Percentiles rank a stretch among this genome's conserved stretches.
Conservation (phyloP, 2,329 filamentous ascomycete species). For the Botrytis fabae region DNA sequence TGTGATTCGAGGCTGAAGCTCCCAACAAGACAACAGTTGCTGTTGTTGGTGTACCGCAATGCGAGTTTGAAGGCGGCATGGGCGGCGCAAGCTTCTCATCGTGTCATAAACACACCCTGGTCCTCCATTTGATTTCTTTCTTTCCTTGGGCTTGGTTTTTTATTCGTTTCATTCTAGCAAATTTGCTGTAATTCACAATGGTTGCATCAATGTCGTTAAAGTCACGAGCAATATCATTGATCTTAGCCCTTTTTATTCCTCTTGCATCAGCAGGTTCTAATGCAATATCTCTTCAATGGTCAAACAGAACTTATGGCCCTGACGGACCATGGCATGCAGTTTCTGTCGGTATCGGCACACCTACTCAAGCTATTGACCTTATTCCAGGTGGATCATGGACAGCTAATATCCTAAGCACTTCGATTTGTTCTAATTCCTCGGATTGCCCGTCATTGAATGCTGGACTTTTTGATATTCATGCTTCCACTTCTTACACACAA, state of each 20-base stretch:
- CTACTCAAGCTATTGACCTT: conserved; percentile 25
- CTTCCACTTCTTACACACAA: neutral
- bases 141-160: neutral
- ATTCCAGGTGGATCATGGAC: conserved; percentile 27
- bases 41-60: neutral
- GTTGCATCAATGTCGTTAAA: neutral
- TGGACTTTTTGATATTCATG: neutral
- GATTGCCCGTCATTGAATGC: neutral
- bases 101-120: neutral
- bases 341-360: conserved; percentile 26
- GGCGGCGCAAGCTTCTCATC: neutral
- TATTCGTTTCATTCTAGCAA: neutral
- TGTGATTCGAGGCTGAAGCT: neutral
- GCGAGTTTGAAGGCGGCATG: neutral
- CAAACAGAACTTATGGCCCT: conserved; percentile 28
- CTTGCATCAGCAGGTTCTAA: neutral
- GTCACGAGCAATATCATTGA: neutral
- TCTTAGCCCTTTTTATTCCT: neutral
- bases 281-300: conserved; percentile 23
- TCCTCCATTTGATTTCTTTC: neutral
- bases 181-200: neutral
- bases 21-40: neutral
- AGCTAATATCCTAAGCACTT: conserved; percentile 26
- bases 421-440: conserved; percentile 24
- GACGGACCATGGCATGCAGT: conserved; percentile 34